Base-by-base conservation (phyloP, 1,284 basidiomycete species). In the Paramarasmius palmivorus region DNA sequence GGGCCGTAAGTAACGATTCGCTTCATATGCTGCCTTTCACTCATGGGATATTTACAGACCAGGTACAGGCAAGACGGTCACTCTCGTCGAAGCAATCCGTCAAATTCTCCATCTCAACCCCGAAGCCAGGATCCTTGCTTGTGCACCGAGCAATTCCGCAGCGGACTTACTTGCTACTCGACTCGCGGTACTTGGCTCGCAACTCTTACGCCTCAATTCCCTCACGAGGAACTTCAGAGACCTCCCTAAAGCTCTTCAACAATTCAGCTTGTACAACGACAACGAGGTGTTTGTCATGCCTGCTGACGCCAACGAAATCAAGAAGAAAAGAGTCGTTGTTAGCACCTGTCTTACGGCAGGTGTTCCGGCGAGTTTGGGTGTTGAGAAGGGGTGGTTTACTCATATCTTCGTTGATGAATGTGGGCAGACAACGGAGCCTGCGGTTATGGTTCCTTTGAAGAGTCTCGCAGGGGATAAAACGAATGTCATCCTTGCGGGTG, bases 381-480 rank as follows among this genome's bases (percentile, higher is more conserved):
- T 85, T 10, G 61, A 68, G 6, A 63, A 70, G n/a, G 83, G 82
- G 0, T 78, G 82, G 63, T 86, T 78, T 57, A 73, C 63, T 2
- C 77, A 83, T 57, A 80, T 86, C 19, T 83, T 86, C 58, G 68
- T 84, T n/a, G 83, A 86, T 60, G 83, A 86, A 56, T 83, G 82
- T 2, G 83, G 80, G 0, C 83, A 85, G 56, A 81, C 75, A 0
- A 77, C 74, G 12, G 83, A 86, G 59, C 79, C 82, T 0, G 82
- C 84, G 57, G 67, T 73, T 9, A 79, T 84, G 70, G 71, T 82
- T 1, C 71, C 80, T 0, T 73, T 85, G 58, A 78, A 77, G 68
- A 74, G 73, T 3, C 67, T 79, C 49, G 76, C 75, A 0, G 65
- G 69, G 40, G 51, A 61, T 6, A 57, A 66, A 3, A 82, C 75